A percentile compares a stretch with the other conserved stretches of the same genome.
Evolutionary conservation across 2,329 filamentous ascomycete species (phyloP).

Genomic region (Cladosporium sp.): DNA sequence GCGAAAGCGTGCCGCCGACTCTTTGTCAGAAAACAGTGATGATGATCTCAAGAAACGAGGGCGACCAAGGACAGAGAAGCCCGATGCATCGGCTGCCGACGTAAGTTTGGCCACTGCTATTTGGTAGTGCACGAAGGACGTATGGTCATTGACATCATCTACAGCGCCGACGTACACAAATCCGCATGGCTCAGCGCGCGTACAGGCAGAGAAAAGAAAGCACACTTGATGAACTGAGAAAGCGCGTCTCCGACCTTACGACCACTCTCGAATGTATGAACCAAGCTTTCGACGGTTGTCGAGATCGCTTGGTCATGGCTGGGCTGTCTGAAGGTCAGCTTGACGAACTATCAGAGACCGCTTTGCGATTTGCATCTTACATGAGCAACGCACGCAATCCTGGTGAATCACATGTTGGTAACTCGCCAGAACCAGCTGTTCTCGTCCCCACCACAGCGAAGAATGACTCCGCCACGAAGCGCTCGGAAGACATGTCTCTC

Average conservation of each 20-base stretch:
- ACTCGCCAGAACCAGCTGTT: neutral
- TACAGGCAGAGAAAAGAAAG: conserved; percentile 84
- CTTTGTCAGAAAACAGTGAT: conserved; percentile 23
- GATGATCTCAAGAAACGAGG: conserved; percentile 60
- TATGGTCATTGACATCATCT: conserved; percentile 14
- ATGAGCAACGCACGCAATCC: conserved; percentile 31
- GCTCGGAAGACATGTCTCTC: neutral
- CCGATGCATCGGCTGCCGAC: conserved; percentile 75
- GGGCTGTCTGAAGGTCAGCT: conserved; percentile 27
- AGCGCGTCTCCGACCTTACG: conserved; percentile 69
- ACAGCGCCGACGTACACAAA: conserved; percentile 80
- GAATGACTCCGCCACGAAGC: neutral
- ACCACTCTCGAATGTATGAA: conserved; percentile 73
- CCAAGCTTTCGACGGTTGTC: conserved; percentile 61
- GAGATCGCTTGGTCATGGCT: conserved; percentile 26
- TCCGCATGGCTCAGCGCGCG: conserved; percentile 80
- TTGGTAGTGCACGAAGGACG: neutral
- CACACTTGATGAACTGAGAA: conserved; percentile 72
- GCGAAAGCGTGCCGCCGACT: conserved; percentile 18
- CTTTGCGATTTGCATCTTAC: conserved; percentile 19
- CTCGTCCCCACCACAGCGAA: neutral
- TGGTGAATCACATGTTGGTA: conserved; percentile 17
- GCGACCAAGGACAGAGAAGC: conserved; percentile 72
- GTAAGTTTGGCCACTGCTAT: conserved; percentile 54
- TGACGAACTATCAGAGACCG: conserved; percentile 28